Conservation (phyloP, 306 rosid species). For the Rosa chinensis region DNA sequence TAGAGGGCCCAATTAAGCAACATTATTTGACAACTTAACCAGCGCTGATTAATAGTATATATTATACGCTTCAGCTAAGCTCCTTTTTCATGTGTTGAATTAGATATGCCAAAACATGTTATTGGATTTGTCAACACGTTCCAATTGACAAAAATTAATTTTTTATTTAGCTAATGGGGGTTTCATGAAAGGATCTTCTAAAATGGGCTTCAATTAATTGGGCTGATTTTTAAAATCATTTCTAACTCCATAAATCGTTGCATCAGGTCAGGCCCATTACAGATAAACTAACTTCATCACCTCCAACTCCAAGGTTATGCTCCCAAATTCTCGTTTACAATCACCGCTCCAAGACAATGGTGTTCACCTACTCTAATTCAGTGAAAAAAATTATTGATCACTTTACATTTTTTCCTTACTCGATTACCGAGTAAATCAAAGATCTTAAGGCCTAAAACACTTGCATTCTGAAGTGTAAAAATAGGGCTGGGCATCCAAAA, state of each 20-base stretch:
- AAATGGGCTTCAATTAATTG: background rate
- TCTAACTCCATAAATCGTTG: background rate
- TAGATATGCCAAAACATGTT: background rate
- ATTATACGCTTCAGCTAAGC: background rate
- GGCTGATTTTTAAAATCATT: background rate
- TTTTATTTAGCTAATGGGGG: background rate
- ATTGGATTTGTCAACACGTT: background rate
- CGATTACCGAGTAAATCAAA: too few relatives aligned
- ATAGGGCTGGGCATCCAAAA: too few relatives aligned
- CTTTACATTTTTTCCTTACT: too few relatives aligned
- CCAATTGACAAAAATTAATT: background rate
- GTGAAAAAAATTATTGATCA: too few relatives aligned
- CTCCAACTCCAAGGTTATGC: too few relatives aligned
- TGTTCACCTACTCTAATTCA: too few relatives aligned
- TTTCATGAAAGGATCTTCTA: background rate
- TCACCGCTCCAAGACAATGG: too few relatives aligned
- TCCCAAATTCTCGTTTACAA: too few relatives aligned
- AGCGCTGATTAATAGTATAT: background rate
- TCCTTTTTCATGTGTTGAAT: constrained; percentile 5
- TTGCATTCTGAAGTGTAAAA: too few relatives aligned
- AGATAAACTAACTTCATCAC: background rate
- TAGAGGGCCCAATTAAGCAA: background rate
- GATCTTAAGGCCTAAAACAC: too few relatives aligned
- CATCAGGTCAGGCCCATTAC: background rate
- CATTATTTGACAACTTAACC: background rate